These are phyloP conservation scores for Beauveria medogensis DNA, from an alignment of 2,329 filamentous ascomycete species.

Conservation along the genomic window DNA sequence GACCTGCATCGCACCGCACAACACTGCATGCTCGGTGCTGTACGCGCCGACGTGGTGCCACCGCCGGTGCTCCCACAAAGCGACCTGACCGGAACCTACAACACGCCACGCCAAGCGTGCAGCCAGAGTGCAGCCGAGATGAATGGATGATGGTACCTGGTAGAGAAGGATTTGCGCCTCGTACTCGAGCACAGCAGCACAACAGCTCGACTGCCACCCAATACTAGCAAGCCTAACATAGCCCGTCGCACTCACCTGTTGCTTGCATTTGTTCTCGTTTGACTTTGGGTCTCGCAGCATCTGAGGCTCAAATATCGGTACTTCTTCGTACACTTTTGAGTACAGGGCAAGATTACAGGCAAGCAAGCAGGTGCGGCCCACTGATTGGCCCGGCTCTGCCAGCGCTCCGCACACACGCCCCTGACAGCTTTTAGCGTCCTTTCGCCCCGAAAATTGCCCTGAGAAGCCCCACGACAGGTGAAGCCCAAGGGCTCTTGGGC, in stretches of 20 bases:
- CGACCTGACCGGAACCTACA: constrained; percentile 7
- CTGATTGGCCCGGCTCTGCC: not conserved
- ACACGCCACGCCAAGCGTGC: constrained; percentile 1
- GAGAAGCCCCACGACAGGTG: not conserved
- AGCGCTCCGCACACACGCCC: not conserved
- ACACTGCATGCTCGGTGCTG: not conserved
- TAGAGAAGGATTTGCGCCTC: no score
- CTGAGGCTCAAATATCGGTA: not conserved
- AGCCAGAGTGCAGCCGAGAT: not conserved
- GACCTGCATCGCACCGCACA: not conserved
- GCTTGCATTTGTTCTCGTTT: no score
- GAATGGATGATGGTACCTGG: not conserved
- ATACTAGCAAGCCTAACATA: no score
- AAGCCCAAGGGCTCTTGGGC: constrained; percentile 5
- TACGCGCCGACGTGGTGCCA: not conserved
- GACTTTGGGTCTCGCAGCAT: no score
- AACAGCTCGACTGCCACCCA: not conserved
- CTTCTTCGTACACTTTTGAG: no score
- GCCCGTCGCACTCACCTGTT: not conserved
- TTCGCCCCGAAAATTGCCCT: not conserved
- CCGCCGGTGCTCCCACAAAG: not conserved
- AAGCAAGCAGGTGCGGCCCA: not conserved
- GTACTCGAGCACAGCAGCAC: not conserved
- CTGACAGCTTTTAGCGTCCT: not conserved
- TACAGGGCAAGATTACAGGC: no score